Percentiles rank a stretch among this genome's conserved stretches.
Evolutionary conservation across 2,329 filamentous ascomycete species (phyloP).

Genomic region (Nemania sp.): DNA sequence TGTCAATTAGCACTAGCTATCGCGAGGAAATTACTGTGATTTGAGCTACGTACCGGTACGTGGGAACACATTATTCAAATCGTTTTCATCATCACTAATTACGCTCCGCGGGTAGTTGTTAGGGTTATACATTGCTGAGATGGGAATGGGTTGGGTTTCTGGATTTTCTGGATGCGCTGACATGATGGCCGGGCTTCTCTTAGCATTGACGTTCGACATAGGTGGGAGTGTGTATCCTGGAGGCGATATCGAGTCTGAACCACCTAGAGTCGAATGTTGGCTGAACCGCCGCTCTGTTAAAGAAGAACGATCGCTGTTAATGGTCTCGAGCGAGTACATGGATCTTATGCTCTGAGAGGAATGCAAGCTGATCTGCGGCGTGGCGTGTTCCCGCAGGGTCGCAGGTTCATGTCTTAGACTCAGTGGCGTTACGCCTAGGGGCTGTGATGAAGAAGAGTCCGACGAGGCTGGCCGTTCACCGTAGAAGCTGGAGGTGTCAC

Average conservation of each 20-base stretch:
- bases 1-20: constrained; percentile 13
- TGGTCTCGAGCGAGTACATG: constrained; percentile 22
- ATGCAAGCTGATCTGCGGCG: constrained; percentile 9
- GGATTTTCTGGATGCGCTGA: constrained; percentile 32
- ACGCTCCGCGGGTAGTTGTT: constrained; percentile 25
- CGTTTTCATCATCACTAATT: constrained; percentile 38
- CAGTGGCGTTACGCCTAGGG: constrained; percentile 5
- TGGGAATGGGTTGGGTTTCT: constrained; percentile 35
- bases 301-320: constrained; percentile 25
- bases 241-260: constrained; percentile 37
- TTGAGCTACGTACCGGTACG: constrained; percentile 40
- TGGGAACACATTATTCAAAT: constrained; percentile 39
- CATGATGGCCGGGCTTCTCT: constrained; percentile 27
- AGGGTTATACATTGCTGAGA: constrained; percentile 38
- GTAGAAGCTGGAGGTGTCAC: constrained; percentile 19
- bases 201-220: constrained; percentile 23
- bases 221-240: constrained; percentile 31
- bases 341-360: constrained; percentile 8
- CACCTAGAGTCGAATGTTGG: constrained; percentile 43
- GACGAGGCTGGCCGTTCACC: constrained; percentile 7
- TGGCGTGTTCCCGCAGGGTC: constrained; percentile 13
- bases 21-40: neutral
- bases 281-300: constrained; percentile 37
- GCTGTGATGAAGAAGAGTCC: constrained; percentile 21
- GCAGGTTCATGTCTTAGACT: constrained; percentile 28